Conservation (phyloP, 2,329 filamentous ascomycete genomes). For the Scleromitrula shiraiana region DNA sequence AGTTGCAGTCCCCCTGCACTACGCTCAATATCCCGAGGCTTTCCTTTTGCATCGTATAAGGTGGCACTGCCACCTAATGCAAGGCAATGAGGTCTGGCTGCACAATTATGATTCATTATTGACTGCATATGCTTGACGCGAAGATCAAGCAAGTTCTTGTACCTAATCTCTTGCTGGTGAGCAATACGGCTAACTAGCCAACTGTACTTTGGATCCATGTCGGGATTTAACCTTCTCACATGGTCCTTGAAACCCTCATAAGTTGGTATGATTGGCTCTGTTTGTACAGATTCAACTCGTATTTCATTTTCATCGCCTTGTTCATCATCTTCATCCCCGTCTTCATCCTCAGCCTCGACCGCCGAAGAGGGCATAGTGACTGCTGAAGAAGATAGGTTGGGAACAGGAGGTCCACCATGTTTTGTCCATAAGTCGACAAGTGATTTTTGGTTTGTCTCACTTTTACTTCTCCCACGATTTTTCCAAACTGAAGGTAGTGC, state of each 20-base stretch:
- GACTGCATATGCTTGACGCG: constrained; percentile 62
- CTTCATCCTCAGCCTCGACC: constrained; percentile 36
- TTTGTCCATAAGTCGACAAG: constrained; percentile 47
- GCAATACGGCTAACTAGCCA: constrained; percentile 75
- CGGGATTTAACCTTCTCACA: constrained; percentile 66
- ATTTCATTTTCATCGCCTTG: constrained; percentile 54
- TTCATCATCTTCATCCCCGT: constrained; percentile 55
- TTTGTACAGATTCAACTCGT: constrained; percentile 53
- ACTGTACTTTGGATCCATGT: constrained; percentile 46
- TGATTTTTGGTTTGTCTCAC: constrained; percentile 37
- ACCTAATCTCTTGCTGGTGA: constrained; percentile 70
- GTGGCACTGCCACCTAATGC: constrained; percentile 58
- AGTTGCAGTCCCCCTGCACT: constrained; percentile 46
- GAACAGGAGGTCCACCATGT: constrained; percentile 50
- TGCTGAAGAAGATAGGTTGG: constrained; percentile 43
- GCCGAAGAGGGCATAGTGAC: too few relatives aligned
- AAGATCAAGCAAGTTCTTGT: constrained; percentile 65
- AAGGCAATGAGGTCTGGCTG: constrained; percentile 54
- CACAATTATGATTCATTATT: constrained; percentile 49
- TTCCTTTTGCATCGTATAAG: constrained; percentile 51
- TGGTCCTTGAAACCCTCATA: constrained; percentile 70
- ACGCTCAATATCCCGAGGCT: constrained; percentile 51
- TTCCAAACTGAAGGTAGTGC: constrained; percentile 36
- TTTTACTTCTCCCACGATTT: constrained; percentile 46
- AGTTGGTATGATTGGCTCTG: constrained; percentile 62